phyloP scores from a whole-genome alignment of 2,329 filamentous ascomycete species.

The Chalaropsis thielavioides region DNA sequence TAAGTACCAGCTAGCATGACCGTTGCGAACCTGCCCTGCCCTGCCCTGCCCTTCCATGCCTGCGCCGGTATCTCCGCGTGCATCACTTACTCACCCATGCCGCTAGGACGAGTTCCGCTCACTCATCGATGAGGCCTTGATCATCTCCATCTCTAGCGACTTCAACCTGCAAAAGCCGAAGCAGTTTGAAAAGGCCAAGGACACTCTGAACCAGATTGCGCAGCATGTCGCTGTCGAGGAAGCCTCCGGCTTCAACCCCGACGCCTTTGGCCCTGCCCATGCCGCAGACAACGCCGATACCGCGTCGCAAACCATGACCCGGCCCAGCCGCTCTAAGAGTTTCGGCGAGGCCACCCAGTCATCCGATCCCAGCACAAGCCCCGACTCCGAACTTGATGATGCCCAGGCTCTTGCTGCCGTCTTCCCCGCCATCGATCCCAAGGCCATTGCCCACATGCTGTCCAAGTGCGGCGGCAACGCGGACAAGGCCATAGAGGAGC shows the following conservation, averaged over 20 bases:
- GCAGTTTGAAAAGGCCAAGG: conserved; percentile 39
- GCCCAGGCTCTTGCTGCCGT: conserved; percentile 12
- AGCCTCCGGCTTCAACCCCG: conserved; percentile 62
- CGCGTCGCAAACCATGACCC: conserved; percentile 9
- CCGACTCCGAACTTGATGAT: conserved; percentile 4
- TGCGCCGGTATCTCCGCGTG: background rate
- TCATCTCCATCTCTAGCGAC: conserved; percentile 63
- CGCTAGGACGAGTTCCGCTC: conserved; percentile 55
- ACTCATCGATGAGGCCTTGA: conserved; percentile 60
- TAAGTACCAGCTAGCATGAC: background rate
- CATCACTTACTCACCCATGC: background rate
- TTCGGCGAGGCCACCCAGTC: conserved; percentile 13
- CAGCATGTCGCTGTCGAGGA: conserved; percentile 52
- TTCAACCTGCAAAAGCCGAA: conserved; percentile 45
- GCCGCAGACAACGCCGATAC: conserved; percentile 6
- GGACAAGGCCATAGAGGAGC: conserved; percentile 53
- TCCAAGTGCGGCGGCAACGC: conserved; percentile 3
- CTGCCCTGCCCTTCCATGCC: background rate
- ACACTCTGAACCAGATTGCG: conserved; percentile 51
- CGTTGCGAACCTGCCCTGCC: background rate
- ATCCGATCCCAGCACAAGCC: conserved; percentile 8
- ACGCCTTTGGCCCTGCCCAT: conserved; percentile 31
- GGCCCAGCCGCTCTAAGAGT: conserved; percentile 9
- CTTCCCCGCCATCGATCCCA: conserved; percentile 8
- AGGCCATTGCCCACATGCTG: conserved; percentile 6